Conservation (phyloP, 176 grass and related monocot species). For the Puya raimondii region DNA sequence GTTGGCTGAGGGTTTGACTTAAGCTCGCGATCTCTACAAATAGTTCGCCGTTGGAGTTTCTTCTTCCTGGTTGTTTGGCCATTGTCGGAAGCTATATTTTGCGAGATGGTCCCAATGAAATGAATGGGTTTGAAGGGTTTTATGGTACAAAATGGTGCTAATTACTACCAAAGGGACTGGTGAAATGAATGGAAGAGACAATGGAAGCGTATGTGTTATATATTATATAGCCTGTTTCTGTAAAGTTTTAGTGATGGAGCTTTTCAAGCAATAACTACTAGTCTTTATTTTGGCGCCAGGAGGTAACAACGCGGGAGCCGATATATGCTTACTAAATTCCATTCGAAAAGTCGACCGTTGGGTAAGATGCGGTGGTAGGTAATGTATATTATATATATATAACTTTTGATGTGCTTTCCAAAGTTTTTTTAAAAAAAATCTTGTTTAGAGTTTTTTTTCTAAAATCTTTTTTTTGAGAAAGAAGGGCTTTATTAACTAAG, state of each 20-base stretch:
- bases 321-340: neutral
- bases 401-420: too few species aligned
- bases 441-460: too few species aligned
- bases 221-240: too few species aligned
- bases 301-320: neutral
- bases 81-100: too few species aligned
- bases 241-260: neutral
- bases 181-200: neutral
- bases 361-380: neutral
- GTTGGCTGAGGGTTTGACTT: neutral
- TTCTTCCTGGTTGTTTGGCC: too few species aligned
- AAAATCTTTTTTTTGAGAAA: too few species aligned
- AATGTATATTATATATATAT: neutral
- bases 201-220: too few species aligned
- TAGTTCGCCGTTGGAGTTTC: too few species aligned
- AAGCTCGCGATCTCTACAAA: neutral
- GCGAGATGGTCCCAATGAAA: neutral
- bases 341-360: neutral
- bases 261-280: neutral
- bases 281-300: neutral
- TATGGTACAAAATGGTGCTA: neutral
- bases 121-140: neutral
- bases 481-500: neutral
- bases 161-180: neutral
- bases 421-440: too few species aligned